Base-by-base conservation (phyloP, 2,329 filamentous ascomycete genomes). In the Paracorniculantispora psalliotae region DNA sequence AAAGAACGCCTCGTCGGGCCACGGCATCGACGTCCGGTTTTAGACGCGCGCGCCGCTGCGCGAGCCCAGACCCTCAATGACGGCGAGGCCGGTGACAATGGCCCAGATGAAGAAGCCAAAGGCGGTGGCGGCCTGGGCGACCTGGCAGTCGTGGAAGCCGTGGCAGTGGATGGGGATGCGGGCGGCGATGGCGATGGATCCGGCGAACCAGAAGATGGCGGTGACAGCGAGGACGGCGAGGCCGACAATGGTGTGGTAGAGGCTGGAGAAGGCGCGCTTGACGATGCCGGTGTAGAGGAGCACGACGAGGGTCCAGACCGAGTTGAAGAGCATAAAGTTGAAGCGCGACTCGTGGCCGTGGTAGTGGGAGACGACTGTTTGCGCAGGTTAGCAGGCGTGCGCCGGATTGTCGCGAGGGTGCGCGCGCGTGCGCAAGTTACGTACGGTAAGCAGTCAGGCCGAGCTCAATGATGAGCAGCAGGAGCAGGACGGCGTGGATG, bases 141-240 rank as follows among this genome's bases (percentile, higher is more conserved):
- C 76, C 47, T 78, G 77, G 71, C 89, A 92, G 17, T 77, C 78
- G 19, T 72, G 75, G 51, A 73, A 75, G 44, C 75, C 78, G 68
- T 84, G 86, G 59, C 81, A 75, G 9, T 69, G 75, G 17, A 82
- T 79, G 56, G 82, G 82, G 59, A 91, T 73, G 58, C 79, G 79
- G 21, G 85, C 87, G 0, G 88, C 91, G 12, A 92, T 73, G 0
- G 91, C 90, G 64, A 96, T 86, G 67, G 91, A 89, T 7, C 91
- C 91, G 0, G 88, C 87, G 69, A 97, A 94, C 92, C 92, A 96
- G 78, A 96, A 96, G 59, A 96, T 79, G 75, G 88, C 87, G 10
- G 90, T 94, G 25, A 94, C 64, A 49, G 77, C 78, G 67, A 96
- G 89, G 33, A 90, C 78, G 1, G 67, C 85, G 19, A 92, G 77